Evolutionary conservation across 129 eudicot species (phyloP), one percentile per base, ranked within the genome.

Genomic region (Pittosporum tobira): DNA sequence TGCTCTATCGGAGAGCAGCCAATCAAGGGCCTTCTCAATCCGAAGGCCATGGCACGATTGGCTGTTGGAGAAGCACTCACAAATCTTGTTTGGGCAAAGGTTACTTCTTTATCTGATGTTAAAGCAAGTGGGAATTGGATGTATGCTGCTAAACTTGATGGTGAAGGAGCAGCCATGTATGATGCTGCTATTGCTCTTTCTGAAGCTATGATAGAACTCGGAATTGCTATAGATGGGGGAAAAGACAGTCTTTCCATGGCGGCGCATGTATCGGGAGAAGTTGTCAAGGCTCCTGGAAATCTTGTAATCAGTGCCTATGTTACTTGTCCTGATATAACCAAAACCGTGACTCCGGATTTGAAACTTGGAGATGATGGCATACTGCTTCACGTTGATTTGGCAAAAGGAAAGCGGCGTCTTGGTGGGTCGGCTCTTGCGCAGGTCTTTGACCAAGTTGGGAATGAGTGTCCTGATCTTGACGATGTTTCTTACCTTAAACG

Each of bases 201-300:
- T 12, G 94, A 83, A 24, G 83, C 94, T 21, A 91, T 91, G 99
- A 84, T 86, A 62, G 85, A 87, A 27, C 94, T 91, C 44, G 96
- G 94, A 16, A 83, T 86, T 61, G 99, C 99, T 2, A 81, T 93
- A 70, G 99, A 93, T 81, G 99, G 99, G 19, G 96, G 96, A 0
- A 93, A 93, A 45, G 96, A 86, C 53, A 86, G 98, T 71, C 84
- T 91, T 60, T 91, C 96, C n/a, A 91, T 91, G 96, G 99, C 99
- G 0, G 94, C 99, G 16, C 79, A 45, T 73, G 73, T 75, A 18
- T 80, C 90, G 4, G 94, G 90, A 12, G 94, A 87, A 71, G 90
- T 91, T 24, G 99, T 91, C 6, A 91, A 83, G 75, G 94, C 99
- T 71, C 99, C 99, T 21, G 99, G 99, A 26, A 87, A 91, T 68